Evolutionary conservation across 2,329 filamentous ascomycete species (phyloP).

Genomic region (Arthrobotrys sinensis): DNA sequence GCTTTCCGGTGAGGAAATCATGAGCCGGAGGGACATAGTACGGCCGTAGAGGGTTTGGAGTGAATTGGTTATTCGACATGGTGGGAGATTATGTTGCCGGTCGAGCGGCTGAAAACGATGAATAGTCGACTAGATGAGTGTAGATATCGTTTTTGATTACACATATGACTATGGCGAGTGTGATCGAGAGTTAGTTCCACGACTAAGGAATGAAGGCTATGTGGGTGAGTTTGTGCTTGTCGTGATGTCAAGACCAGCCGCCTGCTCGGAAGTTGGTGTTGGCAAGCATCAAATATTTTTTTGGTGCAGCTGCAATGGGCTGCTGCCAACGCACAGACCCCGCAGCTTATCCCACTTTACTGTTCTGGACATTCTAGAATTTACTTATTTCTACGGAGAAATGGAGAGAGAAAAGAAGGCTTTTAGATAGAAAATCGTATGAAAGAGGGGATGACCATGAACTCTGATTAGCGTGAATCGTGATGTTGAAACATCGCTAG

Average conservation of each 20-base stretch:
- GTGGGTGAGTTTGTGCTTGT: constrained; percentile 3
- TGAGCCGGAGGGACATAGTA: constrained; percentile 79
- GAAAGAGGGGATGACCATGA: constrained; percentile 28
- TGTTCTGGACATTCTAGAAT: constrained; percentile 16
- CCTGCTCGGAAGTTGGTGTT: constrained; percentile 45
- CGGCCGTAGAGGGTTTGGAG: constrained; percentile 77
- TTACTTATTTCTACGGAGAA: constrained; percentile 25
- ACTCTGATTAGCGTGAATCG: constrained; percentile 44
- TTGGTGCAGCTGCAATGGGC: constrained; percentile 27
- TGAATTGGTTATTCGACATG: constrained; percentile 68
- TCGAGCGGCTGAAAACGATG: constrained; percentile 13
- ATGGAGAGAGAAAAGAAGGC: not conserved
- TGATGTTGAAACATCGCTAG: constrained; percentile 36
- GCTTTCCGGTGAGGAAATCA: constrained; percentile 69
- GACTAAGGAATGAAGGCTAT: constrained; percentile 21
- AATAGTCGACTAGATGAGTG: not conserved
- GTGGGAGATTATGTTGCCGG: constrained; percentile 29
- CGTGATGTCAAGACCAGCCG: constrained; percentile 9
- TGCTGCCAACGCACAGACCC: constrained; percentile 60
- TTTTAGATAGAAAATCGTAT: constrained; percentile 34
- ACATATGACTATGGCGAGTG: not conserved
- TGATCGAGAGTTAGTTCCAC: not conserved
- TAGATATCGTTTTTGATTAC: constrained; percentile 5
- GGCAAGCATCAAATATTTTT: constrained; percentile 55
- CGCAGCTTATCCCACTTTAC: constrained; percentile 50